Evolutionary conservation across 2,329 filamentous ascomycete genomes (phyloP).

Genomic region (Hypoxylon rubiginosum): DNA sequence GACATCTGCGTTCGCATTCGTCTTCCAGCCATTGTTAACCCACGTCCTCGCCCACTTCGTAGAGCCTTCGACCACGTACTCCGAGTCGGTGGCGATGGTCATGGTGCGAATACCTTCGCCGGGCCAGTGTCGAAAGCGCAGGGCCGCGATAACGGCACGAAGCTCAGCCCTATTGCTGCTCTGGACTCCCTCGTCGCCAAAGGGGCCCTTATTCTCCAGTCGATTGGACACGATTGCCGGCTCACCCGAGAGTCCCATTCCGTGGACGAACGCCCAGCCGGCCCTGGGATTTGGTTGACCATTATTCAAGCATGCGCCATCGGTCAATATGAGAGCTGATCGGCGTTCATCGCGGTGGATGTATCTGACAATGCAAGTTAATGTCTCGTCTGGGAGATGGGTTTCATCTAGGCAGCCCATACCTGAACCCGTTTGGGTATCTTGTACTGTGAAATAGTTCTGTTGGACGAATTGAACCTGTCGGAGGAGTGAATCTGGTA

Average conservation of each 20-base stretch:
- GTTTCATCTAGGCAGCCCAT: slow-evolving; percentile 18
- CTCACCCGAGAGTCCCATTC: slow-evolving; percentile 31
- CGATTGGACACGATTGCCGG: slow-evolving; percentile 47
- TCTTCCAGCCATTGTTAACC: slow-evolving; percentile 62
- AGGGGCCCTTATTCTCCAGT: slow-evolving; percentile 61
- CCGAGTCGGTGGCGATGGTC: slow-evolving; percentile 68
- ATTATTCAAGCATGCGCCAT: slow-evolving; percentile 62
- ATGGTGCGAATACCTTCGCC: slow-evolving; percentile 57
- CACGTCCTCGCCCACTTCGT: slow-evolving; percentile 60
- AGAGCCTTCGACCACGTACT: slow-evolving; percentile 62
- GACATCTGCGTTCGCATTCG: slow-evolving; percentile 51
- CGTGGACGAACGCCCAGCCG: slow-evolving; percentile 57
- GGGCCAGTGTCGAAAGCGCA: slow-evolving; percentile 60
- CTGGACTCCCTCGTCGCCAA: slow-evolving; percentile 53
- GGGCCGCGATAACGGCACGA: slow-evolving; percentile 65
- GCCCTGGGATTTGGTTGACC: slow-evolving; percentile 55
- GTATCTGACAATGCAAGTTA: slow-evolving; percentile 45
- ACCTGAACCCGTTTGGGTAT: slow-evolving; percentile 37
- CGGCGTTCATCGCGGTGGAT: slow-evolving; percentile 51
- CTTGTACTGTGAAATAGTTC: slow-evolving; percentile 46
- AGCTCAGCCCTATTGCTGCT: slow-evolving; percentile 69
- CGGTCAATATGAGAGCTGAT: slow-evolving; percentile 59
- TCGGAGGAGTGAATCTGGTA: slow-evolving; percentile 50
- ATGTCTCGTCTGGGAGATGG: not conserved
- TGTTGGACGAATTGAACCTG: slow-evolving; percentile 39